Evolutionary conservation across 495 filamentous ascomycete species (phyloP).

Genomic region (Penicillium lagena): DNA sequence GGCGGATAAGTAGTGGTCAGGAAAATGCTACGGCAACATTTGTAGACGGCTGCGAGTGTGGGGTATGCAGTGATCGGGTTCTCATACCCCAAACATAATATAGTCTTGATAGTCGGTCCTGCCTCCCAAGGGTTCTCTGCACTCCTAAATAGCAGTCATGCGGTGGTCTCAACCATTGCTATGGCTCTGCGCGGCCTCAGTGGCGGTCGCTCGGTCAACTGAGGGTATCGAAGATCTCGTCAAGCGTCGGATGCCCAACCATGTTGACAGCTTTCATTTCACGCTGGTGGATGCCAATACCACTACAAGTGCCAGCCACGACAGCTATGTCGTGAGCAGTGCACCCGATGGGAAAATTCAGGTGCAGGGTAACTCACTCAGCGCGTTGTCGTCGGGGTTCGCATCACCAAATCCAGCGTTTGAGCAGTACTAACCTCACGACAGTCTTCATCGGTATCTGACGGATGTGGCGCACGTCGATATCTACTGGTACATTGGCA

Average conservation of each 20-base stretch:
- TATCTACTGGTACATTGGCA: constrained; percentile 44
- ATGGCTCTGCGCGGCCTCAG: constrained; percentile 2
- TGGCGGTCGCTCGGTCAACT: constrained; percentile 22
- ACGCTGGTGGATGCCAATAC: constrained; percentile 15
- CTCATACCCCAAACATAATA: no score
- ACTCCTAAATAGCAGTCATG: background rate
- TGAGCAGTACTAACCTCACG: no score
- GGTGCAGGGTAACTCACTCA: constrained; percentile 38
- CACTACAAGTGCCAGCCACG: constrained; percentile 19
- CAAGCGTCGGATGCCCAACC: constrained; percentile 36
- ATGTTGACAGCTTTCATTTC: constrained; percentile 36
- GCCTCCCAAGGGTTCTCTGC: no score
- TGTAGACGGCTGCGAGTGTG: background rate
- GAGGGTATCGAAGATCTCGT: constrained; percentile 41
- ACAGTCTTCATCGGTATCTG: constrained; percentile 43
- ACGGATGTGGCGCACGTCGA: constrained; percentile 42
- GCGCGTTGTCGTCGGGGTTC: constrained; percentile 41
- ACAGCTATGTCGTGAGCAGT: constrained; percentile 36
- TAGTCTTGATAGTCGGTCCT: no score
- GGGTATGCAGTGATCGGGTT: no score
- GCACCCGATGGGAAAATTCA: constrained; percentile 30
- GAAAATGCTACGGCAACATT: constrained; percentile 2
- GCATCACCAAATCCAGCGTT: background rate
- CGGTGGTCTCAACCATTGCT: constrained; percentile 5
- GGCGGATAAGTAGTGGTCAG: no score